Evolutionary conservation across 2,329 filamentous ascomycete genomes (phyloP), one percentile per base, ranked within the genome.

Genomic region (Hypoxylon sp.): DNA sequence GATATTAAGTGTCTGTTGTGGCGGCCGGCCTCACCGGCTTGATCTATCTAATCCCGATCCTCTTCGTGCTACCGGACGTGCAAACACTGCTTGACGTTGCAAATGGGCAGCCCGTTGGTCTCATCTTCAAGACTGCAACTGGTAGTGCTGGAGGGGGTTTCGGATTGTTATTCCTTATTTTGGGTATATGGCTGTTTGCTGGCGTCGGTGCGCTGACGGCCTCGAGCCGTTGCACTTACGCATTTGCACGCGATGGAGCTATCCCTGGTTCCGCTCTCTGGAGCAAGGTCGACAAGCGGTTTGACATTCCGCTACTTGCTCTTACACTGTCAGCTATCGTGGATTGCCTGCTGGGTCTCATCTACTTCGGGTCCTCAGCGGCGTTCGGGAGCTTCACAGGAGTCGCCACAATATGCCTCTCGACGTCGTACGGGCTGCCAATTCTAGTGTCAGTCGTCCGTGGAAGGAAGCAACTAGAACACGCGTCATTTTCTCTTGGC

Each of bases 371-470:
- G 8, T 91, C 89, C 1, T 85, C 87, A 0, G 90, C 91, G 0
- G 92, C 92, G 0, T 94, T 94, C 80, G 91, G 90, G 81, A 89
- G 88, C 8, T 93, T 94, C 77, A 93, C 91, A 0, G 91, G 91
- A 26, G 91, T 93, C 0, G 91, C 91, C 1, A 93, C 91, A 3
- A 93, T 94, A 74, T 93, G 91, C 69, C 84, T 94, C 0, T 90
- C 88, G 0, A 88, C 89, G 3, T 92, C 90, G 0, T 94, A 94
- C 76, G 91, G 89, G 12, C 83, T 93, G 14, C 92, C 92, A 0
- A 92, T 94, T 57, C 78, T 93, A 9, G 89, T 94, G 61, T 90
- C 85, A 9, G 79, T 94, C 2, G 71, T 93, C 1, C 86, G 89
- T 14, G 84, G 88, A 8, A 85, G 92, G n/a, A 82, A 85, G 54